A percentile compares a stretch with the other conserved stretches of the same genome.
Evolutionary conservation across 2,329 filamentous ascomycete genomes (phyloP).

Genomic region (Penicillium sp.): DNA sequence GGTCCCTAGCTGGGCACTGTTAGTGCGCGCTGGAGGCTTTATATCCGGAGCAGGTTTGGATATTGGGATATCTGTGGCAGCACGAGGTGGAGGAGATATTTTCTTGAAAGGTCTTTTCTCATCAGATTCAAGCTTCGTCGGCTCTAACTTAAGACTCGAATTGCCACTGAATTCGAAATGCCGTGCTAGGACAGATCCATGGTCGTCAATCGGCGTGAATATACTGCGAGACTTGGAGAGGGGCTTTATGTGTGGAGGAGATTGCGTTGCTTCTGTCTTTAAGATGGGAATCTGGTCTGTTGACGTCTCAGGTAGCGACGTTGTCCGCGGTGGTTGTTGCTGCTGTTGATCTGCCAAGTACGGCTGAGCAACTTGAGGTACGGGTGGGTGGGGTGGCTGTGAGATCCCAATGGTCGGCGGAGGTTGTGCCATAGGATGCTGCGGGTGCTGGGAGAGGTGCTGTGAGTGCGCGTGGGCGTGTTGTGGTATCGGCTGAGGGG

Average conservation of each 20-base stretch:
- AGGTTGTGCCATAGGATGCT: conserved; percentile 40
- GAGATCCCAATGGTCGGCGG: conserved; percentile 36
- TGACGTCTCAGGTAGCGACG: conserved; percentile 63
- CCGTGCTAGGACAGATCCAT: conserved; percentile 82
- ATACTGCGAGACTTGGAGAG: conserved; percentile 82
- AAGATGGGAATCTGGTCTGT: conserved; percentile 55
- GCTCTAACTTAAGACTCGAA: conserved; percentile 39
- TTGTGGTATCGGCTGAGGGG: conserved; percentile 48
- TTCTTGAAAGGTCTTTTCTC: conserved; percentile 67
- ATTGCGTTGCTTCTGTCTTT: conserved; percentile 48
- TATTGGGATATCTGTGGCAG: conserved; percentile 50
- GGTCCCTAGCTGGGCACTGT: conserved; percentile 70
- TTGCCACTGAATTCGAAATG: conserved; percentile 67
- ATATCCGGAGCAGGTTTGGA: conserved; percentile 67
- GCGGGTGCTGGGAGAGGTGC: conserved; percentile 46
- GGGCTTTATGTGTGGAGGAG: conserved; percentile 66
- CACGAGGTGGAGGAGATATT: conserved; percentile 59
- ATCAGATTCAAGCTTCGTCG: conserved; percentile 48
- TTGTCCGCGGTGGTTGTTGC: conserved; percentile 62
- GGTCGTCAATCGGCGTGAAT: conserved; percentile 96
- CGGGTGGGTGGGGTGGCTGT: conserved; percentile 44
- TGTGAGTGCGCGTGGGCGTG: conserved; percentile 46
- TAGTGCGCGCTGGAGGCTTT: conserved; percentile 76
- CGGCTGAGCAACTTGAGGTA: conserved; percentile 65
- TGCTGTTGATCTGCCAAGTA: conserved; percentile 77